Percentiles rank a stretch among this genome's conserved stretches.
These are phyloP conservation scores for Stentor coeruleus DNA, from an alignment of 73 alveolate species.

Conservation along the genomic window DNA sequence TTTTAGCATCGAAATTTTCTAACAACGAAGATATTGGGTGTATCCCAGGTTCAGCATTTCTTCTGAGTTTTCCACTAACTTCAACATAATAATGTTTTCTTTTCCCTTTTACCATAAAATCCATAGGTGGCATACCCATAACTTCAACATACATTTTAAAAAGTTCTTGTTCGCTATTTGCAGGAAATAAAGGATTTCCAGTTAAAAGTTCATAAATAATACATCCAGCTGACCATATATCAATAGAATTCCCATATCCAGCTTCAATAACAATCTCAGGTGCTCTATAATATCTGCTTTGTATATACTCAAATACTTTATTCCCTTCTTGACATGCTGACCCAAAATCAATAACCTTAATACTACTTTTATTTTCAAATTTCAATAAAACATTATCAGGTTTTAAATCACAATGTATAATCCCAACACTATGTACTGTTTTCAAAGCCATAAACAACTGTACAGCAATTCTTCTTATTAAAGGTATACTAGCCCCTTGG, in stretches of 20 bases:
- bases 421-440: slow-evolving; percentile 49
- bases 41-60: too few relatives aligned
- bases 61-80: not conserved
- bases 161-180: slow-evolving; percentile 26
- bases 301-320: slow-evolving; percentile 53
- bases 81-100: not conserved
- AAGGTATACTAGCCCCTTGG: not conserved
- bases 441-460: slow-evolving; percentile 58
- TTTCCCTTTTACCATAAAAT: not conserved
- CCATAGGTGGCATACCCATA: not conserved
- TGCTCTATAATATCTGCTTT: slow-evolving; percentile 49
- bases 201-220: slow-evolving; percentile 37
- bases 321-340: slow-evolving; percentile 57
- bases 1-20: too few relatives aligned
- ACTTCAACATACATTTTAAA: not conserved
- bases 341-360: slow-evolving; percentile 87
- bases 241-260: slow-evolving; percentile 59
- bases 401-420: slow-evolving; percentile 87
- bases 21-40: too few relatives aligned
- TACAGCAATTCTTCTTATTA: slow-evolving; percentile 27
- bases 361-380: slow-evolving; percentile 50
- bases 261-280: slow-evolving; percentile 58
- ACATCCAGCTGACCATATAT: slow-evolving; percentile 77
- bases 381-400: slow-evolving; percentile 85
- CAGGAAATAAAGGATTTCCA: slow-evolving; percentile 26